Base-by-base conservation (phyloP, 2,329 filamentous ascomycete species). In the Samsoniella hepiali region DNA sequence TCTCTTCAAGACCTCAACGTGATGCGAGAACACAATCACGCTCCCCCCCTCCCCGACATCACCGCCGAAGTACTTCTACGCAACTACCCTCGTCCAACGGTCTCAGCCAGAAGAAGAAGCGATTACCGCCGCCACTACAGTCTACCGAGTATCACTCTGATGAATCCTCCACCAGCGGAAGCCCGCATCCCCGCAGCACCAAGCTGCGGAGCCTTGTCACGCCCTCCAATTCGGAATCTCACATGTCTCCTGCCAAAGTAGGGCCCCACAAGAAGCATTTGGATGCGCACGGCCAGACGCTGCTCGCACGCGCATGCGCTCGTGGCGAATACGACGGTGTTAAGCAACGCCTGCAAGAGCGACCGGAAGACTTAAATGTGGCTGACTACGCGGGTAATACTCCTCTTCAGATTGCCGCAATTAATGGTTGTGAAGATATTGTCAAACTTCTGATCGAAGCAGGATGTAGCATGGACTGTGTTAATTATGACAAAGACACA, bases 321-420 rank as follows among this genome's bases (percentile, higher is more conserved):
- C 88, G 89, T 69, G 92, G 93, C 58, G 91, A 96, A 72, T 84
- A 95, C 62, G 91, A 94, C 1, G 81, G 82, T 10, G 93, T 91
- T 17, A 93, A 91, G 73, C 84, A 86, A 69, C 86, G 91, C 66
- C 83, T 93, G 38, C 81, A 84, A 9, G 91, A 96, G 72, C 86
- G 93, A 27, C 93, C 92, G 0, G 91, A 96, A 66, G 93, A 98
- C 74, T 76, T 98, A 61, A 91, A 99, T 69, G 85, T 93, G 64
- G 87, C 91, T 31, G 95, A 99, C 72, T 96, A 97, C 73, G 95
- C 95, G 15, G 91, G 92, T n/a, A 98, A 98, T 71, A 96, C 94
- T 1, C 95, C 95, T 31, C 81, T 99, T 40, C 95, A 99, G 75
- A 95, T 97, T 68, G 94, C 95, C 40, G 88, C 93, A 38, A 82